Base-by-base conservation (phyloP, 768 basidiomycete species). In the Pilatotrama ljubarskyi region DNA sequence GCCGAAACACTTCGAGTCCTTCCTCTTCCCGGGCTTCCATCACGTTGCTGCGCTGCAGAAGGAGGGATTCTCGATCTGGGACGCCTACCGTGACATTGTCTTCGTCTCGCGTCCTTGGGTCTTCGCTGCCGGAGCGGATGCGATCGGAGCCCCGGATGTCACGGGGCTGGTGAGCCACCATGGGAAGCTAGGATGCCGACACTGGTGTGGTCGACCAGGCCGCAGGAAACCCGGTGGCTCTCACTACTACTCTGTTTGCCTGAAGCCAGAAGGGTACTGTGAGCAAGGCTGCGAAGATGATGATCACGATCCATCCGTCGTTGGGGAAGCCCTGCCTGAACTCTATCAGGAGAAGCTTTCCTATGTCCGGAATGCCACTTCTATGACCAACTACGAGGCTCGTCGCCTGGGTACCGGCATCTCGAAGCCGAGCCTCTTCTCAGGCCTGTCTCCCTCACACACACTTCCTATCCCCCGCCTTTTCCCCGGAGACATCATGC, bases 401-500 rank as follows among this genome's bases (percentile, higher is more conserved):
- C 32, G 50, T 11, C 71, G 76, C 0, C 65, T 65, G 4, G 15
- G 17, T 9, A 75, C 73, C 5, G 76, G 79, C 0, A 68, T 82
- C 35, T 59, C 59, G 18, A 75, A 74, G 42, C 74, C 75, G 0
- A 76, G 66, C 14, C 64, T 80, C 4, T 70, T 79, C 43, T 51
- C 59, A 11, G 76, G 74, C 0, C 62, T 78, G 0, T 56, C 37
- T 7, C 43, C 43, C 6, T 6, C n/a, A 8, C 44, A 41, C 3
- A 57, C 38, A 1, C 66, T 75, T 17, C 63, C 66, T 0, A 59
- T 76, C 44, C 75, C 76, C 0, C 48, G 52, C 0, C 70, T 69
- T 29, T 79, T 75, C 52, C 51, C 63, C 5, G 61, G 59, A 0
- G 77, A 81, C 48, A 54, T 76, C 24, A 80, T 80, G 77, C 79